Conservation (phyloP, 306 rosid genomes). For the Medicago lupulina region DNA sequence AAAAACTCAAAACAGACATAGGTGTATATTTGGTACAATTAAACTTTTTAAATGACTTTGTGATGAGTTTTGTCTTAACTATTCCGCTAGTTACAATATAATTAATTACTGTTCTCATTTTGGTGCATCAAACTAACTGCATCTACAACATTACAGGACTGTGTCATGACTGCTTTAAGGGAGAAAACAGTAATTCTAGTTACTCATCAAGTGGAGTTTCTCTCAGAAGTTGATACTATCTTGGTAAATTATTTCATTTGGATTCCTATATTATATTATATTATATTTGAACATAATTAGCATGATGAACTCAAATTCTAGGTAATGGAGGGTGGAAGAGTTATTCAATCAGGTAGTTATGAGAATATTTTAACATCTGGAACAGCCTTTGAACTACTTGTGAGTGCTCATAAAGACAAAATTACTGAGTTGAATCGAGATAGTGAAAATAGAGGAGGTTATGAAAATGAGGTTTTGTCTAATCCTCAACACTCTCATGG, state of each 20-base stretch:
- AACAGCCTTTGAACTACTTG: conserved; percentile 79
- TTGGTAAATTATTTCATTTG: conserved; percentile 52
- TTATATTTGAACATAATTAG: neutral
- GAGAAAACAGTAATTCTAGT: conserved; percentile 74
- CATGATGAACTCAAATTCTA: conserved; percentile 40
- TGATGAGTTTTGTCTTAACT: neutral
- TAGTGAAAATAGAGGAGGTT: conserved; percentile 38
- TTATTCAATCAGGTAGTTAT: conserved; percentile 73
- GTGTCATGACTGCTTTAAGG: conserved; percentile 67
- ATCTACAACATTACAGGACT: conserved; percentile 57
- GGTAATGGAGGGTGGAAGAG: conserved; percentile 73
- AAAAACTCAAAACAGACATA: neutral
- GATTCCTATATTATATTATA: too few species aligned
- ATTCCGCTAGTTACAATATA: too few species aligned
- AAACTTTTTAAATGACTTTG: neutral
- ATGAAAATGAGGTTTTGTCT: conserved; percentile 29
- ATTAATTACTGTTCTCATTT: neutral
- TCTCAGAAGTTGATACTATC: conserved; percentile 67
- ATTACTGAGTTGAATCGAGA: conserved; percentile 46
- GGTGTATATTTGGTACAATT: too few species aligned
- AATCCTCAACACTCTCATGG: too few species aligned
- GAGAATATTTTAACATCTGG: conserved; percentile 66
- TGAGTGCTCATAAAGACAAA: conserved; percentile 73
- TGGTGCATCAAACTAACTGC: conserved; percentile 23
- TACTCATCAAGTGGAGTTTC: conserved; percentile 90